phyloP scores from a whole-genome alignment of 208 protist species.

The Acanthamoeba polyphaga region DNA sequence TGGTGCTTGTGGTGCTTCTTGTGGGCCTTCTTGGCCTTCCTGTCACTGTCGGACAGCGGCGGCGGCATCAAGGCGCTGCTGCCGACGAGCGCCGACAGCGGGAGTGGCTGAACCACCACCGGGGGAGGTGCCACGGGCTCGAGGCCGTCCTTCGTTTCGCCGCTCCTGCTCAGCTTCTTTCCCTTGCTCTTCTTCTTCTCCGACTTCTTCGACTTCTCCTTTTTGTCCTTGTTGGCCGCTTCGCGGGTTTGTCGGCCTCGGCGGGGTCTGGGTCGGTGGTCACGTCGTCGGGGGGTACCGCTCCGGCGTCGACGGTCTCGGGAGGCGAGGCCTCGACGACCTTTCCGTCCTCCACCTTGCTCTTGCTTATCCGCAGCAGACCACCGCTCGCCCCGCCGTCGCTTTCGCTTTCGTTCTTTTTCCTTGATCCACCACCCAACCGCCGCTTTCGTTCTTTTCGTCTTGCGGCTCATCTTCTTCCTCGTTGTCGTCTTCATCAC shows the following conservation, averaged over 20 bases:
- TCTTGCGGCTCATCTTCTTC: background rate
- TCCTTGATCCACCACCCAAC: background rate
- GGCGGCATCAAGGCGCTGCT: too few relatives aligned
- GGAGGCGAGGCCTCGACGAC: slow-evolving; percentile 7
- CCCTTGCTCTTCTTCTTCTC: background rate
- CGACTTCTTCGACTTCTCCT: background rate
- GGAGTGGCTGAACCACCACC: too few relatives aligned
- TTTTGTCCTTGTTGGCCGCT: background rate
- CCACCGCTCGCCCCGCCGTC: background rate
- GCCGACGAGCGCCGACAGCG: too few relatives aligned
- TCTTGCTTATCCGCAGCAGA: background rate
- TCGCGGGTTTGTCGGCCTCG: background rate
- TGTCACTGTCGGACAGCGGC: background rate
- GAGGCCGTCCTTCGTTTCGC: too few relatives aligned
- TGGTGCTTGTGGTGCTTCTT: background rate
- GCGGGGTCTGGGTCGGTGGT: too few relatives aligned
- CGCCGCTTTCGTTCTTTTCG: background rate
- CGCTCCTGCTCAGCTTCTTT: background rate
- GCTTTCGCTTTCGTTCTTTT: slow-evolving; percentile 40
- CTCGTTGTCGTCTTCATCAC: background rate
- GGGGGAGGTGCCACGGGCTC: too few relatives aligned
- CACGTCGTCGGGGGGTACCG: too few relatives aligned
- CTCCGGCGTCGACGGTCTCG: background rate
- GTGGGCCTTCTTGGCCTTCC: background rate
- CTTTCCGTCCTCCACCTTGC: slow-evolving; percentile 27